Percentiles rank a stretch among this genome's conserved stretches.
Evolutionary conservation across 169 alveolate species (phyloP).

Genomic region (Cryptosporidium tyzzeri): DNA sequence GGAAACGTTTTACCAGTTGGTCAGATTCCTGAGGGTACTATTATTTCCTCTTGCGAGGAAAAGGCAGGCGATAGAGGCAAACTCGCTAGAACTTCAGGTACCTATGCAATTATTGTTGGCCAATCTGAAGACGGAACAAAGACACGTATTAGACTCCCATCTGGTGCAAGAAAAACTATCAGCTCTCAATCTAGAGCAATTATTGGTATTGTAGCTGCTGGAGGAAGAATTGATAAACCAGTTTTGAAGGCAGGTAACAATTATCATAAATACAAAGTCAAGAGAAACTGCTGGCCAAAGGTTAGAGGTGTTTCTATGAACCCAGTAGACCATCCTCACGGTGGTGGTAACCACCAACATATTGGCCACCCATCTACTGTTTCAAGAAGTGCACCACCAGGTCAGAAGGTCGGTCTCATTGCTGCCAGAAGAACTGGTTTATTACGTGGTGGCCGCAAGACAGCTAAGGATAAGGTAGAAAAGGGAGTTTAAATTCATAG

Average conservation of each 20-base stretch:
- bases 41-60: slow-evolving; percentile 96
- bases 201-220: slow-evolving; percentile 99
- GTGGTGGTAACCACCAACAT: slow-evolving; percentile 99
- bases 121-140: slow-evolving; percentile 97
- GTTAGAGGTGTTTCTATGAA: slow-evolving; percentile 99
- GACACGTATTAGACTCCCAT: slow-evolving; percentile 97
- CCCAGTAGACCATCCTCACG: slow-evolving; percentile 99
- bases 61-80: slow-evolving; percentile 98
- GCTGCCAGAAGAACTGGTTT: slow-evolving; percentile 99
- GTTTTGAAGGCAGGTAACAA: slow-evolving; percentile 98
- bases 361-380: slow-evolving; percentile 99
- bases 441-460: slow-evolving; percentile 94
- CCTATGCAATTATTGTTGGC: slow-evolving; percentile 90
- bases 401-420: slow-evolving; percentile 99
- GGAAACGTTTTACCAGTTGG: slow-evolving; percentile 98
- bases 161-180: slow-evolving; percentile 97
- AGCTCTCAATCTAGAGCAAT: slow-evolving; percentile 93
- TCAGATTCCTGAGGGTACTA: slow-evolving; percentile 99
- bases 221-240: slow-evolving; percentile 99
- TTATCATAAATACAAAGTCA: slow-evolving; percentile 97
- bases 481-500: slow-evolving; percentile 58
- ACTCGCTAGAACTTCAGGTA: slow-evolving; percentile 98
- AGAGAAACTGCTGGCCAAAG: slow-evolving; percentile 99
- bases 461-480: slow-evolving; percentile 64
- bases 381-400: slow-evolving; percentile 97